Conservation (phyloP, 345 rosid genomes). For the Salix caprea region DNA sequence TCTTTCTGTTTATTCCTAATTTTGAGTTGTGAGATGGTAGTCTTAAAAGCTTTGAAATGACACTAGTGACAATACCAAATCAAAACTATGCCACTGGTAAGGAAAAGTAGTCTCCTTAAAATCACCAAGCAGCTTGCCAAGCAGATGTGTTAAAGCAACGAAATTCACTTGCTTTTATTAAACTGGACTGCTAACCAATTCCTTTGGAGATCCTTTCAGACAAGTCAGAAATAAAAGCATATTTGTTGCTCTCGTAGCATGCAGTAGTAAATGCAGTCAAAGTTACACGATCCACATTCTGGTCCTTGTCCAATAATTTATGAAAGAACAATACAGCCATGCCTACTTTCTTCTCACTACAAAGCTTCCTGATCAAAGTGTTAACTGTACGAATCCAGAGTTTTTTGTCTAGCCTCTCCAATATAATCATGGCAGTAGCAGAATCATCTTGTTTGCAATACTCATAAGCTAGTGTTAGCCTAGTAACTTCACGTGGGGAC, state of each 20-base stretch:
- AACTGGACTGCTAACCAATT: slow-evolving; percentile 33
- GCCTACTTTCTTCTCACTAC: slow-evolving; percentile 80
- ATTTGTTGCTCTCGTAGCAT: slow-evolving; percentile 69
- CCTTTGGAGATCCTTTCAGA: slow-evolving; percentile 51
- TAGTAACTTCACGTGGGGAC: slow-evolving; percentile 72
- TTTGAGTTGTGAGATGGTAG: neutral
- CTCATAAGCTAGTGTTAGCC: slow-evolving; percentile 79
- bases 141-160: neutral
- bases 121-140: neutral
- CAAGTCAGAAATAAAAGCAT: slow-evolving; percentile 66
- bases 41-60: neutral
- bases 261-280: slow-evolving; percentile 69
- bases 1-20: neutral
- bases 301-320: slow-evolving; percentile 55
- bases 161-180: slow-evolving; percentile 1
- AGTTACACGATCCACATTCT: slow-evolving; percentile 51
- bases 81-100: neutral
- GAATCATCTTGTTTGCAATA: slow-evolving; percentile 73
- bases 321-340: slow-evolving; percentile 72
- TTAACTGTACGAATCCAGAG: slow-evolving; percentile 74
- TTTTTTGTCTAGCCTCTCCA: slow-evolving; percentile 71
- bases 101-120: neutral
- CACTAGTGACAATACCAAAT: neutral
- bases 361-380: slow-evolving; percentile 76
- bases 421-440: slow-evolving; percentile 68